phyloP scores from a whole-genome alignment of 1,139 yeast species.

The Sugiyamaella japonica region DNA sequence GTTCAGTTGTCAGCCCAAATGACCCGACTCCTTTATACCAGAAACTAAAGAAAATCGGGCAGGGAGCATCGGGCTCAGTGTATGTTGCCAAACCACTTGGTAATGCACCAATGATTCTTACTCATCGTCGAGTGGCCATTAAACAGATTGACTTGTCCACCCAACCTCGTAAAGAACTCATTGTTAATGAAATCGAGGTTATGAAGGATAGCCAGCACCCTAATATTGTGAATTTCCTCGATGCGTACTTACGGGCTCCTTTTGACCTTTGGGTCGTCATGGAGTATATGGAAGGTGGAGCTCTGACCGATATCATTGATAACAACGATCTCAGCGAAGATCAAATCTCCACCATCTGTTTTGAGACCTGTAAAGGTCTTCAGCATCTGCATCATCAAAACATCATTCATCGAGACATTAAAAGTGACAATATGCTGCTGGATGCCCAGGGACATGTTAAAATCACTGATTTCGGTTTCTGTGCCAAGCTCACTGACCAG shows the following conservation, averaged over 20 bases:
- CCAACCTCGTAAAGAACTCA: constrained; percentile 94
- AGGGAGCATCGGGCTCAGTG: constrained; percentile 97
- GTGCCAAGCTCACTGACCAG: constrained; percentile 93
- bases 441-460: constrained; percentile 88
- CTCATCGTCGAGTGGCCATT: constrained; percentile 59
- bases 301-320: constrained; percentile 86
- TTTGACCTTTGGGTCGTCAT: constrained; percentile 83
- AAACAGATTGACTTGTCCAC: constrained; percentile 92
- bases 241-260: constrained; percentile 63
- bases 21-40: constrained; percentile 87
- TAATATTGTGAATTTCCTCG: constrained; percentile 89
- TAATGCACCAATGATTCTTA: constrained; percentile 32
- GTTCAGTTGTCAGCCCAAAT: constrained; percentile 75
- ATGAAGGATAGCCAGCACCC: constrained; percentile 91
- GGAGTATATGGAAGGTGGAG: constrained; percentile 95
- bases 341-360: constrained; percentile 88
- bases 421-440: constrained; percentile 87
- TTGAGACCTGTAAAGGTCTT: constrained; percentile 87
- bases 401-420: constrained; percentile 94
- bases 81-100: constrained; percentile 73
- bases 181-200: constrained; percentile 88
- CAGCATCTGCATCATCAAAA: constrained; percentile 88
- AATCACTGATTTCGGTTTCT: constrained; percentile 96
- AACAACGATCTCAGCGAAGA: constrained; percentile 77
- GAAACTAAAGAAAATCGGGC: constrained; percentile 95